A percentile compares a stretch with the other conserved stretches of the same genome.
phyloP scores from a whole-genome alignment of 1,284 basidiomycete genomes.

The Wallemia ichthyophaga region DNA sequence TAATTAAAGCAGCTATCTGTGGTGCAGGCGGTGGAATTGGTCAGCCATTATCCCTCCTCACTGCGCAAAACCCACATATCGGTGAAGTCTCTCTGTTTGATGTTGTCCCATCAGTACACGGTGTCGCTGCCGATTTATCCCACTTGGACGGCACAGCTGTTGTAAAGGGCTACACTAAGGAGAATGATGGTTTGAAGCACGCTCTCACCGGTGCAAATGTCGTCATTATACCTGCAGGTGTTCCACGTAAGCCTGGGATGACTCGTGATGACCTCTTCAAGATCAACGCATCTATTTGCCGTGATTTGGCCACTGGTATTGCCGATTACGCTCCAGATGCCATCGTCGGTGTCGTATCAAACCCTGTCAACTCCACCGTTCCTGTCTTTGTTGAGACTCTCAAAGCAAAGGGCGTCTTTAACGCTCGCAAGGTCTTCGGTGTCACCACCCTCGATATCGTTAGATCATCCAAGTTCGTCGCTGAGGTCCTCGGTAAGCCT shows the following conservation, averaged over 20 bases:
- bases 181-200: constrained; percentile 49
- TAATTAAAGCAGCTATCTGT: constrained; percentile 1
- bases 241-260: constrained; percentile 71
- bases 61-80: constrained; percentile 6
- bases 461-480: constrained; percentile 72
- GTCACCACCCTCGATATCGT: constrained; percentile 95
- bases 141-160: constrained; percentile 74
- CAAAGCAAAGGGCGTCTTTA: constrained; percentile 75
- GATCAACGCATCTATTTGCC: constrained; percentile 87
- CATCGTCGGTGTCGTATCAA: constrained; percentile 82
- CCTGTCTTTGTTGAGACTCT: constrained; percentile 84
- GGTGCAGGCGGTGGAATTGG: constrained; percentile 36
- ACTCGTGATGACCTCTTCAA: constrained; percentile 98
- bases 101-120: constrained; percentile 5
- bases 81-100: constrained; percentile 5
- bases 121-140: constrained; percentile 41
- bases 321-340: constrained; percentile 67
- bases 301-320: constrained; percentile 69
- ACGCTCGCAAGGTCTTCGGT: constrained; percentile 38
- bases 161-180: constrained; percentile 42
- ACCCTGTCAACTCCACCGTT: constrained; percentile 78
- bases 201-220: constrained; percentile 63
- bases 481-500: constrained; percentile 34
- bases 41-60: constrained; percentile 55
- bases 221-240: constrained; percentile 92